A percentile compares a stretch with the other conserved stretches of the same genome.
These are phyloP conservation scores for Drechslerella dactyloides DNA, from an alignment of 2,329 filamentous ascomycete species.

Conservation along the genomic window DNA sequence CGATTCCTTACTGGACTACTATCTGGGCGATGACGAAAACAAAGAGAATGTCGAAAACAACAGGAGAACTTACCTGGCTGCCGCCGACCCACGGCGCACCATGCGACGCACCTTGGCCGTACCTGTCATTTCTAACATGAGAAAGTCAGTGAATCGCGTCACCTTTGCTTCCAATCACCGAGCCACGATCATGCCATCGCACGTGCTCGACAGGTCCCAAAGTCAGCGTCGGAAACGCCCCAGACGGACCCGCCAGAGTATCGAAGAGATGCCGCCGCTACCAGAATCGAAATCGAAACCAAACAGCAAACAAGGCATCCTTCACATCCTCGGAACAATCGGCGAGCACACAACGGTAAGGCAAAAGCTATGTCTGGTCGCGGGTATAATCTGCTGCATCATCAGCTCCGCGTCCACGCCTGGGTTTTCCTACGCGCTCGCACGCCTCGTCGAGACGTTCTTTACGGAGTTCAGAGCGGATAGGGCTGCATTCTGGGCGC, in stretches of 20 bases:
- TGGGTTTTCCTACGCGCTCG: constrained; percentile 76
- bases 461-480: constrained; percentile 56
- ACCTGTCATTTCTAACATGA: constrained; percentile 1
- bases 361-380: constrained; percentile 65
- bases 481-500: constrained; percentile 69
- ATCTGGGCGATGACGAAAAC: constrained; percentile 21
- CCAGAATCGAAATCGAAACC: constrained; percentile 36
- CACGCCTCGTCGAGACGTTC: constrained; percentile 64
- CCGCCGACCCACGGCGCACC: constrained; percentile 1
- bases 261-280: constrained; percentile 38
- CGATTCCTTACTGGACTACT: constrained; percentile 40
- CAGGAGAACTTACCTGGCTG: constrained; percentile 12
- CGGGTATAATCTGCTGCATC: constrained; percentile 68
- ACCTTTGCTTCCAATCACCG: constrained; percentile 25
- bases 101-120: constrained; percentile 22
- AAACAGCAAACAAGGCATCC: constrained; percentile 58
- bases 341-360: constrained; percentile 68
- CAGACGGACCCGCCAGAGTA: constrained; percentile 42
- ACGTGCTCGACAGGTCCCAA: constrained; percentile 6
- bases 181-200: constrained; percentile 1
- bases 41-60: constrained; percentile 28
- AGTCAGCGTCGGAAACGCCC: constrained; percentile 30
- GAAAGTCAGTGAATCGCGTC: constrained; percentile 34
- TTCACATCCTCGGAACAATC: constrained; percentile 70
- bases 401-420: constrained; percentile 73